A percentile compares a stretch with the other conserved stretches of the same genome.
Conservation (phyloP, 495 filamentous ascomycete genomes). For the Xylaria intraflava region DNA sequence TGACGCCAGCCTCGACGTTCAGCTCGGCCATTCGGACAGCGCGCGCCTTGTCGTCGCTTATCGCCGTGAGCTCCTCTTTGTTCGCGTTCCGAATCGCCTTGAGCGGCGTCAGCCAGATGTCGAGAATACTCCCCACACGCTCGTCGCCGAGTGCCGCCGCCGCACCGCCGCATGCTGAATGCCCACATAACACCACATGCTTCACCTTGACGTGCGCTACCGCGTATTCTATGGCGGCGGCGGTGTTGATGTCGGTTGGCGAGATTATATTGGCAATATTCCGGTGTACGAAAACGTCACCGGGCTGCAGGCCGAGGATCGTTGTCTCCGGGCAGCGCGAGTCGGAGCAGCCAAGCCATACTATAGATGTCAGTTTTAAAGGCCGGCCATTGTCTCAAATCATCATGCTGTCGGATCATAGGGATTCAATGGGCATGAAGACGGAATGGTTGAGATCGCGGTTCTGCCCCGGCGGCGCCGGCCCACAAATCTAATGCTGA, state of each 20-base stretch:
- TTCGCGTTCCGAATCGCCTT: constrained; percentile 53
- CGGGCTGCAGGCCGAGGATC: constrained; percentile 70
- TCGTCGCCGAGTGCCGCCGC: constrained; percentile 59
- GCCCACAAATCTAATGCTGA: not conserved
- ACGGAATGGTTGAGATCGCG: not conserved
- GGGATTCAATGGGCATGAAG: not conserved
- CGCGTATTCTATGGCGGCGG: constrained; percentile 78
- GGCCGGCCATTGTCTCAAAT: not conserved
- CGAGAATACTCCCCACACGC: constrained; percentile 66
- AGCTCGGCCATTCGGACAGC: constrained; percentile 55
- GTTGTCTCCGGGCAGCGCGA: constrained; percentile 84
- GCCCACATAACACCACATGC: constrained; percentile 79
- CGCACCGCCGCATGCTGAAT: constrained; percentile 75
- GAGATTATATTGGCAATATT: constrained; percentile 90
- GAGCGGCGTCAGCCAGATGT: constrained; percentile 74
- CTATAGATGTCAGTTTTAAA: constrained; percentile 20
- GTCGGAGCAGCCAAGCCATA: constrained; percentile 93
- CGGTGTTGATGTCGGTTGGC: constrained; percentile 66
- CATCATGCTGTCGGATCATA: not conserved
- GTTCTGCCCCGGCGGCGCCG: not conserved
- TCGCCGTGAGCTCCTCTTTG: constrained; percentile 45
- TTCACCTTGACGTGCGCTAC: constrained; percentile 68
- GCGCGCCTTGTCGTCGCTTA: constrained; percentile 43
- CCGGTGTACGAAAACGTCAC: constrained; percentile 88
- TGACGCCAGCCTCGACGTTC: constrained; percentile 62